Percentiles rank a stretch among this genome's conserved stretches.
Conservation (phyloP, 1,284 basidiomycete genomes). For the Marasmius fiardii region DNA sequence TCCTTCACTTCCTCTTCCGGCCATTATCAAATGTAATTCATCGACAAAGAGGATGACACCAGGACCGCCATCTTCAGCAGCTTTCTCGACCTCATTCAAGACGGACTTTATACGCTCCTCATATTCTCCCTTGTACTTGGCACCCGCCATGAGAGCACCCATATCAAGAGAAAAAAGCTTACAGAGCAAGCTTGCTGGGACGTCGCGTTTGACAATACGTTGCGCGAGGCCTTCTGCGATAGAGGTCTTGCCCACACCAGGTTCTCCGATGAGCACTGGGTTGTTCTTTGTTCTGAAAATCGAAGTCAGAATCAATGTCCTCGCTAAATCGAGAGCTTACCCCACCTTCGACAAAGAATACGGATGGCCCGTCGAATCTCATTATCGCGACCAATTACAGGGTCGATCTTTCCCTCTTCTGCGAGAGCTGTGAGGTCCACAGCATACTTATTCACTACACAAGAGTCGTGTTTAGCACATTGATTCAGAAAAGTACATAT, state of each 20-base stretch:
- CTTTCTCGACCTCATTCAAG: slow-evolving; percentile 91
- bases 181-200: slow-evolving; percentile 83
- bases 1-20: slow-evolving; percentile 71
- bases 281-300: slow-evolving; percentile 81
- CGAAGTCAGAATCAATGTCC: slow-evolving; percentile 15
- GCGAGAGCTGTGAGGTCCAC: slow-evolving; percentile 87
- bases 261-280: slow-evolving; percentile 90
- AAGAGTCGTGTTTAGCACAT: background rate
- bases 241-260: slow-evolving; percentile 91
- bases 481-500: background rate
- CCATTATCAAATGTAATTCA: slow-evolving; percentile 92
- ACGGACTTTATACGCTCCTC: slow-evolving; percentile 96
- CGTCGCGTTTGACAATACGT: slow-evolving; percentile 93
- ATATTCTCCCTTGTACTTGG: slow-evolving; percentile 96
- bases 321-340: background rate
- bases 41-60: slow-evolving; percentile 95
- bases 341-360: slow-evolving; percentile 72
- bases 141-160: slow-evolving; percentile 95
- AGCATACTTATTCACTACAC: slow-evolving; percentile 69
- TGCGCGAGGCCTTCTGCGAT: slow-evolving; percentile 97
- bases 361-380: slow-evolving; percentile 79
- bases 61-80: slow-evolving; percentile 73
- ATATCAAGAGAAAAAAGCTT: slow-evolving; percentile 89
- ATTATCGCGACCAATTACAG: slow-evolving; percentile 86
- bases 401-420: slow-evolving; percentile 89